Evolutionary conservation across 495 filamentous ascomycete genomes (phyloP).

Genomic region (Clohesyomyces aquaticus): DNA sequence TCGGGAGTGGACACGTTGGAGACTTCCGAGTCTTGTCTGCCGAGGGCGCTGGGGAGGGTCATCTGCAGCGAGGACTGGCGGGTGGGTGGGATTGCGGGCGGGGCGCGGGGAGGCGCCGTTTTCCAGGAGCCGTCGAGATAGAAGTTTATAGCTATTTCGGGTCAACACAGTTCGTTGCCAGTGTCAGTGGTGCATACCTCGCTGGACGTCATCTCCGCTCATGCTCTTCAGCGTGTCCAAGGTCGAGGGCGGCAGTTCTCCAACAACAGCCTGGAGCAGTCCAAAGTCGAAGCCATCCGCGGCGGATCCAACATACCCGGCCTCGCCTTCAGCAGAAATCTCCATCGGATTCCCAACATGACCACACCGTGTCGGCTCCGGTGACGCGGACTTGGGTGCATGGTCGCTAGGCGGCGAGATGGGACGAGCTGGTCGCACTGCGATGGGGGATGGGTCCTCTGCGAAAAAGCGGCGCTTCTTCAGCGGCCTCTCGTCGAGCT

Average conservation of each 20-base stretch:
- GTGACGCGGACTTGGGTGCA: constrained; percentile 22
- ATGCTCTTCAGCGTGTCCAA: constrained; percentile 45
- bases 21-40: constrained; percentile 15
- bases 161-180: neutral
- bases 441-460: constrained; percentile 52
- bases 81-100: constrained; percentile 4
- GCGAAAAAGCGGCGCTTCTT: constrained; percentile 86
- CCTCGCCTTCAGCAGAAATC: constrained; percentile 12
- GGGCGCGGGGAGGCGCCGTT: constrained; percentile 40
- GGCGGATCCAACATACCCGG: neutral
- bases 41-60: constrained; percentile 12
- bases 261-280: constrained; percentile 71
- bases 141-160: constrained; percentile 59
- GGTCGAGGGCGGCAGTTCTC: constrained; percentile 55
- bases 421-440: constrained; percentile 20
- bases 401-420: constrained; percentile 24
- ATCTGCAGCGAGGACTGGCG: constrained; percentile 18
- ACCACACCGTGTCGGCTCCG: constrained; percentile 11
- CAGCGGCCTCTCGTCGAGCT: constrained; percentile 63
- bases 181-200: constrained; percentile 39
- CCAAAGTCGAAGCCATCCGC: constrained; percentile 64
- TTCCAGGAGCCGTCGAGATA: constrained; percentile 96
- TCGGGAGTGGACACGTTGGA: constrained; percentile 20
- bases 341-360: constrained; percentile 7
- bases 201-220: constrained; percentile 51